These are phyloP conservation scores for Plasmodium blacklocki DNA, from an alignment of 169 alveolate species.

Conservation along the genomic window DNA sequence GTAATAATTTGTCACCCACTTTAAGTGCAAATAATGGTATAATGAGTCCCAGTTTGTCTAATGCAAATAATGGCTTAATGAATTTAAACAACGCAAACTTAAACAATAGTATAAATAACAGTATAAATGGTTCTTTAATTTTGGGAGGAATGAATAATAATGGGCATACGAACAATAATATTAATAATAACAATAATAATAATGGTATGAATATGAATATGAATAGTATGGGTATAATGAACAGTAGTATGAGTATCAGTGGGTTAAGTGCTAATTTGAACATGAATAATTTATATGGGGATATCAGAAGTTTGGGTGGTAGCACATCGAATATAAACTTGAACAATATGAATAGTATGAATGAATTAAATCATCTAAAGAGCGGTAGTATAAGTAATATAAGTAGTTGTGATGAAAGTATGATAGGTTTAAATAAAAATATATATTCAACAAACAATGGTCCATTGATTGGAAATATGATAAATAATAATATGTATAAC, in stretches of 20 bases:
- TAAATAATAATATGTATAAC: conserved; percentile 1
- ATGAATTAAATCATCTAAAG: conserved; percentile 18
- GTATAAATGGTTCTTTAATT: conserved; percentile 6
- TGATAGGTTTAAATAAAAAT: conserved; percentile 9
- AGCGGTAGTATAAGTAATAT: conserved; percentile 7
- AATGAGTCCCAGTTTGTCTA: conserved; percentile 19
- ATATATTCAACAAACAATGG: neutral
- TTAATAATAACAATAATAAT: conserved; percentile 2
- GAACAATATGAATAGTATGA: neutral
- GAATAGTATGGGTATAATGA: conserved; percentile 14
- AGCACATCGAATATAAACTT: neutral
- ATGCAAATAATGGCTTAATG: conserved; percentile 9
- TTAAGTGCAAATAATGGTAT: neutral
- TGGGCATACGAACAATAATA: neutral
- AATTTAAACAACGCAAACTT: conserved; percentile 9
- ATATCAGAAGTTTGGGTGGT: neutral
- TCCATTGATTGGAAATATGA: neutral
- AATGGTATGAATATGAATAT: conserved; percentile 4
- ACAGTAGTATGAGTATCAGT: neutral
- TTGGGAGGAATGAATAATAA: conserved; percentile 4
- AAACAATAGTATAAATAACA: conserved; percentile 6
- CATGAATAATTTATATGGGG: conserved; percentile 24
- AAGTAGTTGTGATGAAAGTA: conserved; percentile 17
- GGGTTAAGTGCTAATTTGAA: conserved; percentile 23
- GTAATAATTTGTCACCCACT: neutral